Conservation (phyloP, 345 rosid genomes). For the Combretum micranthum region DNA sequence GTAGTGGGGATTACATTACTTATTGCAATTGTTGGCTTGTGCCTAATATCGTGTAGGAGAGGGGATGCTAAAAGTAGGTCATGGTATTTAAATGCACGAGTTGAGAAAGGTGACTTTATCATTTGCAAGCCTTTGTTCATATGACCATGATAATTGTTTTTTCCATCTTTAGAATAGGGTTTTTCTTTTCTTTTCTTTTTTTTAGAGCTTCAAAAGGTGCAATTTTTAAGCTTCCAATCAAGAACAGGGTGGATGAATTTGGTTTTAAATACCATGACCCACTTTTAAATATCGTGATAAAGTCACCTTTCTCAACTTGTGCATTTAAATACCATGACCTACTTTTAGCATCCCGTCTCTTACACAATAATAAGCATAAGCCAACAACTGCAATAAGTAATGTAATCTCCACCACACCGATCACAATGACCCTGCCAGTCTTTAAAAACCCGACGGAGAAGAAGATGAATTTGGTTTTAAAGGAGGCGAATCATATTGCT, state of each 20-base stretch:
- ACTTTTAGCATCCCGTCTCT: constrained; percentile 19
- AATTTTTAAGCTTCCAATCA: constrained; percentile 32
- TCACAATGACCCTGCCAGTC: constrained; percentile 30
- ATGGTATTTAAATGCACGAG: constrained; percentile 12
- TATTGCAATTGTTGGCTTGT: constrained; percentile 24
- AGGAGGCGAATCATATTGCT: constrained; percentile 12
- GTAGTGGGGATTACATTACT: constrained; percentile 34
- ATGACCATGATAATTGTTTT: not conserved
- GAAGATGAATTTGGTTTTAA: constrained; percentile 26
- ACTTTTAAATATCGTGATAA: constrained; percentile 4
- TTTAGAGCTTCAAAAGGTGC: constrained; percentile 40
- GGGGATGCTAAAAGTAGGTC: constrained; percentile 28
- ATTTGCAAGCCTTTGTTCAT: constrained; percentile 3
- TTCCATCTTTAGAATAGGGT: not conserved
- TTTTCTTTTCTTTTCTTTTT: constrained; percentile 5
- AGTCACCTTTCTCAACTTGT: constrained; percentile 42
- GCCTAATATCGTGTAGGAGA: constrained; percentile 29
- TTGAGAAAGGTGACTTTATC: constrained; percentile 43
- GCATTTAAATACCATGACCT: constrained; percentile 19
- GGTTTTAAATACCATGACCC: too few relatives aligned
- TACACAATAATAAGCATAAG: constrained; percentile 36
- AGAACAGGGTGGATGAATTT: constrained; percentile 29
- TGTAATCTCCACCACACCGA: constrained; percentile 35
- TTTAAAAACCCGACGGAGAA: constrained; percentile 29
- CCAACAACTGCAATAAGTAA: constrained; percentile 27